Percentiles rank a stretch among this genome's conserved stretches.
phyloP scores from a whole-genome alignment of 768 basidiomycete genomes.

The Hebeloma cylindrosporum region DNA sequence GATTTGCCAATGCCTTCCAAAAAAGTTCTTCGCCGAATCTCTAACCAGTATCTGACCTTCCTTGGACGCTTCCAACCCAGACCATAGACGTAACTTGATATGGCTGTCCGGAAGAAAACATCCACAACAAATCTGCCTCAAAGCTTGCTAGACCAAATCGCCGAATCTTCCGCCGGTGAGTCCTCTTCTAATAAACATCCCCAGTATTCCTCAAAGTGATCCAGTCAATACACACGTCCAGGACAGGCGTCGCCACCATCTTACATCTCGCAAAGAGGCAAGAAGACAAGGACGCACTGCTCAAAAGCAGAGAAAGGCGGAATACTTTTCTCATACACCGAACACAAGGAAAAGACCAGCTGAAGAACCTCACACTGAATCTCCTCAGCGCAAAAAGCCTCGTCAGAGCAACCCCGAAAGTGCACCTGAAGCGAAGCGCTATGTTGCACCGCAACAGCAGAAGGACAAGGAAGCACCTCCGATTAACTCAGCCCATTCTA shows the following conservation, averaged over 20 bases:
- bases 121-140: slow-evolving; percentile 34
- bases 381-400: slow-evolving; percentile 51
- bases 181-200: not conserved
- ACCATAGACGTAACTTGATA: too few relatives aligned
- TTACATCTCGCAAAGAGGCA: slow-evolving; percentile 45
- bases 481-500: not conserved
- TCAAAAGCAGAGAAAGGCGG: slow-evolving; percentile 63
- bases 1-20: too few relatives aligned
- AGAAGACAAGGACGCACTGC: slow-evolving; percentile 61
- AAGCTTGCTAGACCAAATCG: slow-evolving; percentile 22
- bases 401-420: slow-evolving; percentile 23
- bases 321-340: slow-evolving; percentile 45
- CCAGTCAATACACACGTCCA: slow-evolving; percentile 13
- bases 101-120: slow-evolving; percentile 33
- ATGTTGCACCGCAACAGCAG: not conserved
- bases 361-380: slow-evolving; percentile 45
- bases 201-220: slow-evolving; percentile 11
- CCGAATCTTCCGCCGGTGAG: slow-evolving; percentile 11
- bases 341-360: slow-evolving; percentile 36
- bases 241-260: slow-evolving; percentile 8
- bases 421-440: not conserved
- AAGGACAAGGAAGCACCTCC: not conserved
- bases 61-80: too few relatives aligned
- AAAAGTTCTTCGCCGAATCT: too few relatives aligned
- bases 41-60: not conserved